phyloP scores from a whole-genome alignment of 768 basidiomycete species.

The Tricholoma furcatifolium region DNA sequence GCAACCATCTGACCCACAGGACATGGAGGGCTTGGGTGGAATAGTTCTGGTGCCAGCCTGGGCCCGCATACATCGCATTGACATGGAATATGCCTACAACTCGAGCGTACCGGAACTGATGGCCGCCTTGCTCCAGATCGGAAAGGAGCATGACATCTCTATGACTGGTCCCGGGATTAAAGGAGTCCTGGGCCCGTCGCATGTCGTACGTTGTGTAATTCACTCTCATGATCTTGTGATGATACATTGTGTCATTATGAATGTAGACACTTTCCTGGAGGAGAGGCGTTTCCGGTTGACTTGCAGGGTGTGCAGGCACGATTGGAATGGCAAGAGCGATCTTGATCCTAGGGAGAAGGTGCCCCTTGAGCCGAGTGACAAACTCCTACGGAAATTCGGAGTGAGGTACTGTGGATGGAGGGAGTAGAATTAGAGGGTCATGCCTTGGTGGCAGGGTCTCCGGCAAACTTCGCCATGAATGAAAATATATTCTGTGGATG shows the following conservation, averaged over 20 bases:
- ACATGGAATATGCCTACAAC: slow-evolving; percentile 28
- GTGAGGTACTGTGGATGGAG: background rate
- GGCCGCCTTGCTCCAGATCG: background rate
- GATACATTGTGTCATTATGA: slow-evolving; percentile 18
- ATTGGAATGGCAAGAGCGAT: background rate
- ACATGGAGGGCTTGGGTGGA: slow-evolving; percentile 23
- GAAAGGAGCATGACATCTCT: slow-evolving; percentile 23
- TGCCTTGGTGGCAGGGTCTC: too few species aligned
- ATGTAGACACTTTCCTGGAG: slow-evolving; percentile 10
- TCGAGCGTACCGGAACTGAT: slow-evolving; percentile 31
- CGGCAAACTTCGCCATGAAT: too few species aligned
- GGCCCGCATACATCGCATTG: slow-evolving; percentile 17
- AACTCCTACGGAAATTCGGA: background rate
- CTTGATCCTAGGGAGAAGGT: slow-evolving; percentile 4
- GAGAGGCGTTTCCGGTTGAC: background rate
- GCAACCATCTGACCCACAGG: slow-evolving; percentile 34
- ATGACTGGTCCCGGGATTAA: slow-evolving; percentile 13
- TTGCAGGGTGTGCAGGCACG: background rate
- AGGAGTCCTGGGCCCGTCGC: slow-evolving; percentile 18
- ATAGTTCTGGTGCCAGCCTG: background rate
- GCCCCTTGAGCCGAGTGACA: slow-evolving; percentile 5
- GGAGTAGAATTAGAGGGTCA: background rate
- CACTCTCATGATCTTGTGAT: slow-evolving; percentile 18
- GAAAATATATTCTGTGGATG: too few species aligned
- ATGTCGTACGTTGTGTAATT: slow-evolving; percentile 34